Percentiles rank a stretch among this genome's conserved stretches.
Conservation (phyloP, 768 basidiomycete genomes). For the Suillus variegatus region DNA sequence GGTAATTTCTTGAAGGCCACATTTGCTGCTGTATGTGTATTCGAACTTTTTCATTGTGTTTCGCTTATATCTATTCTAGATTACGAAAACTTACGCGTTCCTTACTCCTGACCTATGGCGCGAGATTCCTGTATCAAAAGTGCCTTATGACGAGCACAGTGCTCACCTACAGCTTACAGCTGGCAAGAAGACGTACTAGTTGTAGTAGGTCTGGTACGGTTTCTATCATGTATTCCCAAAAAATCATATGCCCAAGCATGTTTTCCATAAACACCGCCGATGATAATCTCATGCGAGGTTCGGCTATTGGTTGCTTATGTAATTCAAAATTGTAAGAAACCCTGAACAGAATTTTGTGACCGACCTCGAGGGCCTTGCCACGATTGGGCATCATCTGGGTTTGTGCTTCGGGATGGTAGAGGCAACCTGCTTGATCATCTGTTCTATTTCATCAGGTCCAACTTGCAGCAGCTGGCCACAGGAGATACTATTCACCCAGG, state of each 20-base stretch:
- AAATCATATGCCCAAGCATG: constrained; percentile 1
- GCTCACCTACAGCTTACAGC: constrained; percentile 85
- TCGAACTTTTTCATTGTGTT: background rate
- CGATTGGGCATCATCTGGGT: too few relatives aligned
- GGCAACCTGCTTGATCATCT: too few relatives aligned
- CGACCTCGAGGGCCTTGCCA: too few relatives aligned
- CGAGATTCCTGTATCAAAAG: constrained; percentile 86
- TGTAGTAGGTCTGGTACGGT: constrained; percentile 8
- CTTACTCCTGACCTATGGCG: constrained; percentile 98
- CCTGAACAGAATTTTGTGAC: too few relatives aligned
- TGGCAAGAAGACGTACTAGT: constrained; percentile 72
- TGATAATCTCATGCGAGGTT: background rate
- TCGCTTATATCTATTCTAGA: constrained; percentile 43
- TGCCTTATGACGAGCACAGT: constrained; percentile 95
- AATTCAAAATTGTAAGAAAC: too few relatives aligned
- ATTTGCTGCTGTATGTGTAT: constrained; percentile 75
- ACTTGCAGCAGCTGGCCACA: too few relatives aligned
- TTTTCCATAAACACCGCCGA: background rate
- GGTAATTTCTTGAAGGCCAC: constrained; percentile 99
- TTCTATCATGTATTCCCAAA: constrained; percentile 16
- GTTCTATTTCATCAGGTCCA: too few relatives aligned
- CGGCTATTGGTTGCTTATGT: too few relatives aligned
- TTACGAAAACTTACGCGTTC: constrained; percentile 98
- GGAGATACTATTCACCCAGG: too few relatives aligned
- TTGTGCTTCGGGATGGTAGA: too few relatives aligned